Base-by-base conservation (phyloP, 768 basidiomycete genomes). In the Tremella yokohamensis region DNA sequence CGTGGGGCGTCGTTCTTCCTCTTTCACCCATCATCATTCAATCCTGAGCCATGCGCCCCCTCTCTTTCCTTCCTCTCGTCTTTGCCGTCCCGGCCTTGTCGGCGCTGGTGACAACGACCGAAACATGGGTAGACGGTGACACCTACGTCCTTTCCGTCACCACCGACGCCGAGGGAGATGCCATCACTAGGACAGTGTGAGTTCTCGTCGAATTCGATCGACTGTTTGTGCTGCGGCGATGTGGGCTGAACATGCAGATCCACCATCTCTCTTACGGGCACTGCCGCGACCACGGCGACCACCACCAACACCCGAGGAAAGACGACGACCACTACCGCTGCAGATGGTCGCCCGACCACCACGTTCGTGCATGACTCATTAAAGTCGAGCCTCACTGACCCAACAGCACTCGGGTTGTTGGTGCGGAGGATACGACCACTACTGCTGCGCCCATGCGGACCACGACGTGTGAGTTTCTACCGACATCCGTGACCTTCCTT, bases 111-210 rank as follows among this genome's bases (percentile, higher is more conserved):
- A 52, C 51, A 25, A 37, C 26, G 12, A 52, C 51, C 29, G 16
- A 25, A 24, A 24, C 51, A 4, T 52, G 51, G 51, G 51, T 34
- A 66, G 56, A 72, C 42, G 70, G 70, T 45, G 57, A 72, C 50
- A 72, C 70, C 19, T 34, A 64, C 2, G 60, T 72, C 45, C 19
- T 72, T 22, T 72, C 70, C 3, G 49, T 62, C 19, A 52, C 54
- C 29, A 72, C 70, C 40, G 61, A 68, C 47, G 62, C 61, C 9
- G 22, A 39, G 12, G 70, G 70, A 38, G 20, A 58, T 13, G 50
- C 57, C 18, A 48, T 52, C 22, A 69, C 68, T 12, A 39, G 29
- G 8, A 65, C 60, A n/a, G 2, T 69, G 52, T 61, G 49, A 42
- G 65, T 65, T 4, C 25, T 47, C 16, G 7, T n/a, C 24, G 18